Conservation (phyloP, 2,329 filamentous ascomycete genomes). For the Fusarium sp. region DNA sequence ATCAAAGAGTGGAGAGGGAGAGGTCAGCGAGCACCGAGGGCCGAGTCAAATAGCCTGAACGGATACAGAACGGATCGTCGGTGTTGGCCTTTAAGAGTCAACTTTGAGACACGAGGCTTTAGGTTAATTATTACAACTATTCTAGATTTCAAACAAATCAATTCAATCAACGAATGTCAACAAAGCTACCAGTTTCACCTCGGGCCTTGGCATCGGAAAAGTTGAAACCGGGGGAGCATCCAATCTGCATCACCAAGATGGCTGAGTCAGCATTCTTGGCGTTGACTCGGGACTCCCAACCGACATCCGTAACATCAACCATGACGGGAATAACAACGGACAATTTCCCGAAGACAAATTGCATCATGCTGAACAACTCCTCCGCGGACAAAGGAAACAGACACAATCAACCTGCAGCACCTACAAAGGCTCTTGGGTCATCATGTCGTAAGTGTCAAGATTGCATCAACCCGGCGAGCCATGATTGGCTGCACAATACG, state of each 20-base stretch:
- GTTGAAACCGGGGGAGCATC: background rate
- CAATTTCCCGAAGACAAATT: background rate
- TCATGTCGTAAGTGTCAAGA: background rate
- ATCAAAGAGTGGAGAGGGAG: background rate
- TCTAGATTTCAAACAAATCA: background rate
- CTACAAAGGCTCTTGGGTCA: background rate
- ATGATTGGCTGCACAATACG: background rate
- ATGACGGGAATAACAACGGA: background rate
- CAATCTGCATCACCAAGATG: background rate
- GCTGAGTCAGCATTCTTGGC: background rate
- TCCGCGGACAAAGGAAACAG: background rate
- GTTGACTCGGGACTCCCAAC: background rate
- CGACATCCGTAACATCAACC: background rate
- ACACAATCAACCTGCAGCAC: background rate
- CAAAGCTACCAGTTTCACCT: background rate
- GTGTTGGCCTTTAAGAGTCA: background rate
- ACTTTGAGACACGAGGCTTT: background rate
- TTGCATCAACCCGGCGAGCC: background rate
- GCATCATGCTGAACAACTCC: background rate
- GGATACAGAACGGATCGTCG: background rate
- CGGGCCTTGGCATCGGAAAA: background rate
- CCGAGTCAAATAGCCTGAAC: constrained; percentile 4
- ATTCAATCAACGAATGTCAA: background rate
- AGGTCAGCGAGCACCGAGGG: background rate
- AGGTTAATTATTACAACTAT: background rate